A percentile compares a stretch with the other conserved stretches of the same genome.
These are phyloP conservation scores for Penicillium digitatum DNA, from an alignment of 2,329 filamentous ascomycete species.

Conservation along the genomic window DNA sequence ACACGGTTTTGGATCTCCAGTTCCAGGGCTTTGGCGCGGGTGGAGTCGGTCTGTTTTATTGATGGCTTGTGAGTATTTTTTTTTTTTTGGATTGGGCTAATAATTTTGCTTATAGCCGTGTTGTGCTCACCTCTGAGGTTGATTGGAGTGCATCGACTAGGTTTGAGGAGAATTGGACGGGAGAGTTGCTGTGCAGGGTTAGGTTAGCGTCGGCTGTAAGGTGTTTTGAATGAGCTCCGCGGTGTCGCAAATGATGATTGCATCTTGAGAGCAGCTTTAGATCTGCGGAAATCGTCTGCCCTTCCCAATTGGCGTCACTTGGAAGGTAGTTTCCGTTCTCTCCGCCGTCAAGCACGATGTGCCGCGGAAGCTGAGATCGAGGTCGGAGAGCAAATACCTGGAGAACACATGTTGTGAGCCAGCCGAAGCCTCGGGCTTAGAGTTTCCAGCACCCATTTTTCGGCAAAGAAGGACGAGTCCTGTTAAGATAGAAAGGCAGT, in stretches of 20 bases:
- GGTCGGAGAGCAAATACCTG: conserved; percentile 42
- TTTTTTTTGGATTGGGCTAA: background rate
- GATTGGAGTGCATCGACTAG: conserved; percentile 78
- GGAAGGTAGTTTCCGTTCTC: conserved; percentile 11
- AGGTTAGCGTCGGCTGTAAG: conserved; percentile 10
- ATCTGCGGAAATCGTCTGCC: background rate
- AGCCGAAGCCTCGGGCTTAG: conserved; percentile 54
- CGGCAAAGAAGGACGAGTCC: conserved; percentile 3
- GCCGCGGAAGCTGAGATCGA: conserved; percentile 6
- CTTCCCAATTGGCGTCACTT: conserved; percentile 5
- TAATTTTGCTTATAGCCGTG: background rate
- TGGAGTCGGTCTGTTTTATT: conserved; percentile 71
- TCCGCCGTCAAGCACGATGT: background rate
- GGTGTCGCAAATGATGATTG: background rate
- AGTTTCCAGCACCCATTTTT: conserved; percentile 59
- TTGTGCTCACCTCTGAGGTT: conserved; percentile 69
- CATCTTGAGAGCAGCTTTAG: background rate
- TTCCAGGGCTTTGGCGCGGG: conserved; percentile 77
- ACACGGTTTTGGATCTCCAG: conserved; percentile 86
- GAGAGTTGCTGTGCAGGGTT: conserved; percentile 41
- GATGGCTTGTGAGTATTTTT: background rate
- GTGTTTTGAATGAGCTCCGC: background rate
- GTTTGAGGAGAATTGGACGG: conserved; percentile 71
- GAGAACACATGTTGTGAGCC: conserved; percentile 59
- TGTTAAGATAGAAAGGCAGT: conserved; percentile 5